Evolutionary conservation across 2,329 filamentous ascomycete species (phyloP).

Genomic region (Aspergillus sp.): DNA sequence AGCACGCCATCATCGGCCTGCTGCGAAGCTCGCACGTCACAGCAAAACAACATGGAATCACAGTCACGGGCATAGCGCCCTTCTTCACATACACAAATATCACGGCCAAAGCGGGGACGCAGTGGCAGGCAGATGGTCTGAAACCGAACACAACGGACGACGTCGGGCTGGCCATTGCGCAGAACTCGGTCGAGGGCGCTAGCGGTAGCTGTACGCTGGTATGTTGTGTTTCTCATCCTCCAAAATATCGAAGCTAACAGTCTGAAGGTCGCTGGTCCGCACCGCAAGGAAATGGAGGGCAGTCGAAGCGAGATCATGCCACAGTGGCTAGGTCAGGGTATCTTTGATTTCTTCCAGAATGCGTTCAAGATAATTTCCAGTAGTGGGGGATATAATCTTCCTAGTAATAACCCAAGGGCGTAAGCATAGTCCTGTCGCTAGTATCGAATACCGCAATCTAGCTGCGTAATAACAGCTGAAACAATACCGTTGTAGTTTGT

Average conservation of each 20-base stretch:
- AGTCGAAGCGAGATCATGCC: not conserved
- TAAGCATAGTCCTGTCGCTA: not conserved
- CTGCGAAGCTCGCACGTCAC: constrained; percentile 37
- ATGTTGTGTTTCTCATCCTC: not conserved
- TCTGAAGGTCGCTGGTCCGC: not conserved
- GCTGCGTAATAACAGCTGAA: too few relatives aligned
- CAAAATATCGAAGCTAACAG: not conserved
- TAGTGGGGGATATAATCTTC: not conserved
- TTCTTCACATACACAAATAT: constrained; percentile 51
- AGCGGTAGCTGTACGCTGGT: constrained; percentile 30
- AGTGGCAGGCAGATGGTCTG: constrained; percentile 41
- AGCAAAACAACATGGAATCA: constrained; percentile 36
- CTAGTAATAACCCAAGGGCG: not conserved
- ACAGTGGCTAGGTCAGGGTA: not conserved
- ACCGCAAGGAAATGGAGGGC: not conserved
- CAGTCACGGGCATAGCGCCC: constrained; percentile 50
- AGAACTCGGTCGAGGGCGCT: constrained; percentile 35
- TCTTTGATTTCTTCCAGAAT: not conserved
- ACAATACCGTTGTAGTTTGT: too few relatives aligned
- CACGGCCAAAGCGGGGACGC: constrained; percentile 38
- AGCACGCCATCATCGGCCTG: constrained; percentile 44
- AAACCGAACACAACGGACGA: constrained; percentile 44
- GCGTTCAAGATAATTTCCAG: constrained; percentile 1
- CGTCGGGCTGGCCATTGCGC: constrained; percentile 44
- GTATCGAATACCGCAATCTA: too few relatives aligned